Evolutionary conservation across 805 yeast genomes (phyloP).

Genomic region (Candida piceae): DNA sequence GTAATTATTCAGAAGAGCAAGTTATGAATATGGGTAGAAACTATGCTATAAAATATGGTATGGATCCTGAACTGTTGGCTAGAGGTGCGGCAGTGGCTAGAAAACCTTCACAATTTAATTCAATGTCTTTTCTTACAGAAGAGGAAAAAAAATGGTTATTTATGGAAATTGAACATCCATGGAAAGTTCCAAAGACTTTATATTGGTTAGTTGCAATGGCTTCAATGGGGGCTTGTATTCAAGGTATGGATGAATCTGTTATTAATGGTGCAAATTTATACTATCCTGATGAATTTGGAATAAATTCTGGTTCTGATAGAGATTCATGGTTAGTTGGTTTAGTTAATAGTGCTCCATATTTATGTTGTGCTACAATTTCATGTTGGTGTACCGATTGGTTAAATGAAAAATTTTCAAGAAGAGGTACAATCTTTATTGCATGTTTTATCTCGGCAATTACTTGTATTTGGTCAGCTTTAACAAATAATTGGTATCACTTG

Average conservation of each 20-base stretch:
- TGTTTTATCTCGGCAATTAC: constrained; percentile 55
- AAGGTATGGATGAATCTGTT: constrained; percentile 77
- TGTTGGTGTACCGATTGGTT: constrained; percentile 62
- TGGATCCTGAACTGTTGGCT: constrained; percentile 57
- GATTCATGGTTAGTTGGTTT: constrained; percentile 58
- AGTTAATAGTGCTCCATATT: constrained; percentile 66
- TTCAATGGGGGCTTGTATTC: constrained; percentile 76
- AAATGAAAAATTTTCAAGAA: constrained; percentile 55
- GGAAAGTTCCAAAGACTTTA: constrained; percentile 42
- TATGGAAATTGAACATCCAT: constrained; percentile 42
- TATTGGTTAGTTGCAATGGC: constrained; percentile 55
- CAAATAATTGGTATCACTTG: constrained; percentile 60
- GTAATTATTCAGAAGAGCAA: constrained; percentile 56
- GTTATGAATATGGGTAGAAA: constrained; percentile 66
- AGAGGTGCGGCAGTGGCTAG: constrained; percentile 67
- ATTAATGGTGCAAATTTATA: constrained; percentile 67
- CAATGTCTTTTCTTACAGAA: constrained; percentile 50
- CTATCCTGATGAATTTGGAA: constrained; percentile 52
- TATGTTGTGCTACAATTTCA: constrained; percentile 54
- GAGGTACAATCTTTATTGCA: constrained; percentile 61
- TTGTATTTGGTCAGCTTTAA: constrained; percentile 67
- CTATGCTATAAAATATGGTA: constrained; percentile 50
- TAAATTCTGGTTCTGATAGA: constrained; percentile 40
- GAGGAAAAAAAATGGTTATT: constrained; percentile 50
- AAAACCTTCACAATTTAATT: constrained; percentile 50